Conservation (phyloP, 2,329 filamentous ascomycete species). For the Colletotrichum sp. region DNA sequence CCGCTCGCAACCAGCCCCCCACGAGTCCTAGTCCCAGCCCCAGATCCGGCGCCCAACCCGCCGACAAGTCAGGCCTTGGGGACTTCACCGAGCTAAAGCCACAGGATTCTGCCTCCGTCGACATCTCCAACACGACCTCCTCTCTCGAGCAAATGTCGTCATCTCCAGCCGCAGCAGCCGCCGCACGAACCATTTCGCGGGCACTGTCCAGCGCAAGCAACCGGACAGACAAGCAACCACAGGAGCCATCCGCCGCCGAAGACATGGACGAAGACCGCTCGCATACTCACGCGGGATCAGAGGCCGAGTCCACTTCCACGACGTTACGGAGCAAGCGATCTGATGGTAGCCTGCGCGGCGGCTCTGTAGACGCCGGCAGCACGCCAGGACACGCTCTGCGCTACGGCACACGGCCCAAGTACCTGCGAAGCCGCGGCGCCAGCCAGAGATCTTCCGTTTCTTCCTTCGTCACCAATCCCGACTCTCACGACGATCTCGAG, state of each 20-base stretch:
- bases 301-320: conserved; percentile 24
- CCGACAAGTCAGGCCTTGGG: neutral
- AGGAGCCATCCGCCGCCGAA: conserved; percentile 24
- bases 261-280: conserved; percentile 31
- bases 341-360: conserved; percentile 34
- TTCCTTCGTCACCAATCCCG: conserved; percentile 59
- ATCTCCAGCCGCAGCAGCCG: conserved; percentile 61
- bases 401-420: conserved; percentile 56
- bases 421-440: conserved; percentile 60
- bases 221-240: conserved; percentile 24
- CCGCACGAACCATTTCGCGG: conserved; percentile 58
- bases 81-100: conserved; percentile 15
- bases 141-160: conserved; percentile 59
- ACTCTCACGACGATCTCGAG: conserved; percentile 64
- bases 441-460: conserved; percentile 67
- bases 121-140: conserved; percentile 49
- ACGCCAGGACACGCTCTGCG: conserved; percentile 53
- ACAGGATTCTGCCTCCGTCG: conserved; percentile 29
- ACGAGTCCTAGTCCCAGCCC: conserved; percentile 20
- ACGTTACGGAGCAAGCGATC: conserved; percentile 36
- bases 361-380: conserved; percentile 46
- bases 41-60: neutral
- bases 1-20: conserved; percentile 31
- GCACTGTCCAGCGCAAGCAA: conserved; percentile 51
- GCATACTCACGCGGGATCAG: conserved; percentile 33